These are phyloP conservation scores for Urostyla sp. DNA, from an alignment of 73 alveolate genomes.

Conservation along the genomic window DNA sequence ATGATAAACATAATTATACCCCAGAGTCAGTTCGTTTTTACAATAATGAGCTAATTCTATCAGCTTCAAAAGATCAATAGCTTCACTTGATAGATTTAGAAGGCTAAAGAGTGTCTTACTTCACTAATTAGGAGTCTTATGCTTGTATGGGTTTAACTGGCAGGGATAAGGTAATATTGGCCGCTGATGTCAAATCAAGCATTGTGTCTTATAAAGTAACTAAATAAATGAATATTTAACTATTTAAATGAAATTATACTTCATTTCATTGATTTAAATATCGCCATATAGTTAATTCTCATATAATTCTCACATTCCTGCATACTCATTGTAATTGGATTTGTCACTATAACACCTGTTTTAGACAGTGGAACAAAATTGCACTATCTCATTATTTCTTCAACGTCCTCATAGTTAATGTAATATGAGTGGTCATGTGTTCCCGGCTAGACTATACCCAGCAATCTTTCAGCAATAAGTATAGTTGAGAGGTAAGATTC, in stretches of 20 bases:
- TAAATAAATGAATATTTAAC: no score
- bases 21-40: slow-evolving; percentile 46
- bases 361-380: slow-evolving; percentile 3
- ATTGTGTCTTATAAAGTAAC: no score
- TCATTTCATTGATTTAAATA: slow-evolving; percentile 13
- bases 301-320: slow-evolving; percentile 20
- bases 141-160: slow-evolving; percentile 5
- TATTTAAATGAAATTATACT: no score
- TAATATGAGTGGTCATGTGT: slow-evolving; percentile 90
- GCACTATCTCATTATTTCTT: slow-evolving; percentile 1
- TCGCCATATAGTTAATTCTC: slow-evolving; percentile 41
- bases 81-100: slow-evolving; percentile 27
- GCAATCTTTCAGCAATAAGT: slow-evolving; percentile 81
- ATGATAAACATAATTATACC: slow-evolving; percentile 12
- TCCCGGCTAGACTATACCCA: slow-evolving; percentile 80
- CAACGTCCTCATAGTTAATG: slow-evolving; percentile 68
- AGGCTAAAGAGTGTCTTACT: neutral
- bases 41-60: neutral
- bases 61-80: slow-evolving; percentile 45
- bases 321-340: slow-evolving; percentile 33
- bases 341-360: slow-evolving; percentile 30
- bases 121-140: slow-evolving; percentile 8
- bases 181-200: slow-evolving; percentile 57
- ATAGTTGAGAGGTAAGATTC: slow-evolving; percentile 82
- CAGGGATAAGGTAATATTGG: neutral